A percentile compares a stretch with the other conserved stretches of the same genome.
These are phyloP conservation scores for Leccinum ochraceum DNA, from an alignment of 768 basidiomycete species.

Conservation along the genomic window DNA sequence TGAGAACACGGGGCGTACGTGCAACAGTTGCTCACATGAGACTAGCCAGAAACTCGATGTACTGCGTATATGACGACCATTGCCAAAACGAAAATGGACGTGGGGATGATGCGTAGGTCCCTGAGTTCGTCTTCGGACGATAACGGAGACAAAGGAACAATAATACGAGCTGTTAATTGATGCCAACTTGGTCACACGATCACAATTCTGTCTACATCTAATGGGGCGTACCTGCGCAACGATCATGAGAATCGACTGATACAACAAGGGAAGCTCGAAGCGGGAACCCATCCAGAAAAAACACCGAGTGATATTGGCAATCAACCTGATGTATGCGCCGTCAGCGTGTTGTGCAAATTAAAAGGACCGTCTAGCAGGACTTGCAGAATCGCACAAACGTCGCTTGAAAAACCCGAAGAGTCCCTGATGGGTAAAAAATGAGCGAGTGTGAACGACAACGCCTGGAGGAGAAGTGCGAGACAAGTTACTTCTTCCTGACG, in stretches of 20 bases:
- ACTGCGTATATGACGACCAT: slow-evolving; percentile 74
- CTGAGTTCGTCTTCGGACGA: slow-evolving; percentile 59
- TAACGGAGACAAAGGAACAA: slow-evolving; percentile 82
- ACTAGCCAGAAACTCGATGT: slow-evolving; percentile 81
- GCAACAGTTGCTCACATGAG: slow-evolving; percentile 54
- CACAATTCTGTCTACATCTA: slow-evolving; percentile 7
- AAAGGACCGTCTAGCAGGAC: slow-evolving; percentile 17
- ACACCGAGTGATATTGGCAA: slow-evolving; percentile 85
- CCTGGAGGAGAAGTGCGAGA: slow-evolving; percentile 5
- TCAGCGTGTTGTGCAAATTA: slow-evolving; percentile 11
- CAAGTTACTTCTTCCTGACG: slow-evolving; percentile 63
- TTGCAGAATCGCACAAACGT: slow-evolving; percentile 83
- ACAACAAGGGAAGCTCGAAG: slow-evolving; percentile 75
- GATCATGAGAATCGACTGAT: slow-evolving; percentile 87
- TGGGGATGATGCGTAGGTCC: slow-evolving; percentile 55
- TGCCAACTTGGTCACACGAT: slow-evolving; percentile 23
- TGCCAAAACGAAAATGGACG: slow-evolving; percentile 84
- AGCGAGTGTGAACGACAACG: slow-evolving; percentile 5
- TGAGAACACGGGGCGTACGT: slow-evolving; percentile 7
- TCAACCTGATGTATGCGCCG: slow-evolving; percentile 45
- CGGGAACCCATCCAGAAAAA: slow-evolving; percentile 88
- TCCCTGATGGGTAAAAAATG: slow-evolving; percentile 49
- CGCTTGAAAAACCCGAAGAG: slow-evolving; percentile 82
- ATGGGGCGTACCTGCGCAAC: slow-evolving; percentile 62
- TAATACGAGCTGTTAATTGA: slow-evolving; percentile 58